phyloP scores from a whole-genome alignment of 306 rosid species.

The Abrus precatorius region DNA sequence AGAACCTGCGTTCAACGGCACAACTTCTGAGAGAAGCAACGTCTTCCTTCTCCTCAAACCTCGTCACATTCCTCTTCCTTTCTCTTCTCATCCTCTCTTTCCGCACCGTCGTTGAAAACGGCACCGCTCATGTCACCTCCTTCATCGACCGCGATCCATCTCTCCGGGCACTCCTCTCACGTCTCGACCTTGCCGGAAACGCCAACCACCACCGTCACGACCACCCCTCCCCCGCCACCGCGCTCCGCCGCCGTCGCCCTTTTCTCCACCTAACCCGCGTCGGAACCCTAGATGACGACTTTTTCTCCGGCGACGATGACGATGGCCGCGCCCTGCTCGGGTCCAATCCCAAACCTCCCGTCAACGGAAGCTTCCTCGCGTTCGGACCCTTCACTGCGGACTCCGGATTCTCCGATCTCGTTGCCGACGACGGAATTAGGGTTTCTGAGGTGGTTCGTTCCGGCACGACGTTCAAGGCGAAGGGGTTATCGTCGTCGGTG shows the following conservation, averaged over 20 bases:
- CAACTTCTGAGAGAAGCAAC: constrained; percentile 64
- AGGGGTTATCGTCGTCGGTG: constrained; percentile 11
- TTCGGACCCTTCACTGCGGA: constrained; percentile 55
- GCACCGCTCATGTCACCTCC: constrained; percentile 73
- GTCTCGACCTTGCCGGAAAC: constrained; percentile 72
- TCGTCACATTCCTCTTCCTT: constrained; percentile 75
- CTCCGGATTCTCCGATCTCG: constrained; percentile 76
- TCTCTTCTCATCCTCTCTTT: constrained; percentile 82
- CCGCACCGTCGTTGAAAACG: constrained; percentile 77
- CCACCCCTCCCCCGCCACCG: constrained; percentile 38
- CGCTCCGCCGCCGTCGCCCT: constrained; percentile 65
- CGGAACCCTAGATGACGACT: constrained; percentile 89
- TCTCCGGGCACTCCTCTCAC: constrained; percentile 76
- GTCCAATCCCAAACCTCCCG: constrained; percentile 49
- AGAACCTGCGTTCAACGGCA: constrained; percentile 68
- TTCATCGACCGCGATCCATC: constrained; percentile 91
- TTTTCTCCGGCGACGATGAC: constrained; percentile 89
- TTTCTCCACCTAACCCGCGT: constrained; percentile 90
- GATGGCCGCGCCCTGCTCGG: constrained; percentile 73
- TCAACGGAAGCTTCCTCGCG: constrained; percentile 60
- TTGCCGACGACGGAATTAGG: constrained; percentile 72
- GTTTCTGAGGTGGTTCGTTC: constrained; percentile 74
- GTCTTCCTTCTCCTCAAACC: constrained; percentile 59
- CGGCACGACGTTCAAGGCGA: constrained; percentile 66
- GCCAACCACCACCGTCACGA: constrained; percentile 34